Percentiles rank a stretch among this genome's conserved stretches.
Conservation (phyloP, 1,284 basidiomycete species). For the Ustilago nuda region DNA sequence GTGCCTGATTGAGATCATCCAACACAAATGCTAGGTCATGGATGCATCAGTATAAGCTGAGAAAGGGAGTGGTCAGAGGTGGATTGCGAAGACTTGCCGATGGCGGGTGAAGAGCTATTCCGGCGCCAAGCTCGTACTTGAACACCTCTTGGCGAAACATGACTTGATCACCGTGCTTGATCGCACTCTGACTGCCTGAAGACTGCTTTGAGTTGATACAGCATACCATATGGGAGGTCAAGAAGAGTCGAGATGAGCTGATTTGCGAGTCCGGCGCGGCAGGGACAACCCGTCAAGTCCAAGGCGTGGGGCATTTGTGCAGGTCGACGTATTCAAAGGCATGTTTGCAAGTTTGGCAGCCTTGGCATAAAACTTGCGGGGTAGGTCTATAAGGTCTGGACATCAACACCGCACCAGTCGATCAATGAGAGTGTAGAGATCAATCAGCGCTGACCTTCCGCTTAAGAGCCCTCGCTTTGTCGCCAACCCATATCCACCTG, state of each 20-base stretch:
- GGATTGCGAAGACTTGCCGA: not conserved
- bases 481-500: not conserved
- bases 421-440: not conserved
- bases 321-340: not conserved
- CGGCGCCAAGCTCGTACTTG: conserved; percentile 8
- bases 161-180: not conserved
- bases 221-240: not conserved
- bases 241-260: conserved; percentile 9
- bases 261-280: not conserved
- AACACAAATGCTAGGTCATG: not conserved
- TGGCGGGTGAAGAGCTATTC: conserved; percentile 14
- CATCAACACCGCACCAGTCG: not conserved
- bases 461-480: not conserved
- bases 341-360: not conserved
- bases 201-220: not conserved
- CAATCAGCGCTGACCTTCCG: not conserved
- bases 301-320: not conserved
- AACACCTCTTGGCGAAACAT: conserved; percentile 10
- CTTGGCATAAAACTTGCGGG: conserved; percentile 2
- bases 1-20: not conserved
- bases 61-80: not conserved
- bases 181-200: not conserved
- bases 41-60: not conserved
- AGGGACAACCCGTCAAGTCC: not conserved
- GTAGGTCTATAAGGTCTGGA: conserved; percentile 1